phyloP scores from a whole-genome alignment of 805 yeast genomes.

The Yarrowia divulgata region DNA sequence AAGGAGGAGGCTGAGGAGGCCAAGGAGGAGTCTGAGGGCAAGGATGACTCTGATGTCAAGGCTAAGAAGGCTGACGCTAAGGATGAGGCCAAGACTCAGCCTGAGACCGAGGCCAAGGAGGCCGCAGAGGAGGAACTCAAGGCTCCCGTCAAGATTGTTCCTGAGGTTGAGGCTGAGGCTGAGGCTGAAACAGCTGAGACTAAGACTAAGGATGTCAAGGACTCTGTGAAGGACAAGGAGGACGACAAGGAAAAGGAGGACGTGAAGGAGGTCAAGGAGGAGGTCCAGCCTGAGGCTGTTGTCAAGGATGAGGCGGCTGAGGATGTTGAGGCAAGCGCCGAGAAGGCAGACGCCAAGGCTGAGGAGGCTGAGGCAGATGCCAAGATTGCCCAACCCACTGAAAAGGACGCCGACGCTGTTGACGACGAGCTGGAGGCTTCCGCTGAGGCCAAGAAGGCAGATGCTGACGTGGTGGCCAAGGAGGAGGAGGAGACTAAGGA shows the following conservation, averaged over 20 bases:
- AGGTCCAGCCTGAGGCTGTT: not conserved
- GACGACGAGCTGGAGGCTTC: constrained; percentile 17
- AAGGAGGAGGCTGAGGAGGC: too few species aligned
- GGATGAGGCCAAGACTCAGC: constrained; percentile 16
- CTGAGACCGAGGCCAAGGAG: constrained; percentile 38
- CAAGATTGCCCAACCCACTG: constrained; percentile 5
- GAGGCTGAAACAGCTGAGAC: not conserved
- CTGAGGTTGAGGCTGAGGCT: not conserved
- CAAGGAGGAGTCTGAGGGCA: constrained; percentile 41
- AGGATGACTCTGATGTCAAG: not conserved
- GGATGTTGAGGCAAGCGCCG: not conserved
- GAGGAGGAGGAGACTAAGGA: constrained; percentile 15
- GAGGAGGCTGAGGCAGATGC: not conserved
- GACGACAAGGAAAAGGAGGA: constrained; percentile 45
- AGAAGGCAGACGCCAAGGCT: not conserved
- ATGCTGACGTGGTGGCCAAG: constrained; percentile 1
- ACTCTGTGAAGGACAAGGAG: constrained; percentile 55
- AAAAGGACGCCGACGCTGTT: constrained; percentile 26
- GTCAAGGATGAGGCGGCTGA: not conserved
- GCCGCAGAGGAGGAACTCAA: constrained; percentile 36
- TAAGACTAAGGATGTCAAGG: constrained; percentile 4
- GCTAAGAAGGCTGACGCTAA: constrained; percentile 43
- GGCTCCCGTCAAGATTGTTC: constrained; percentile 27
- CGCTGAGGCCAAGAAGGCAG: constrained; percentile 7
- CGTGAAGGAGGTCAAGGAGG: constrained; percentile 38